Evolutionary conservation across 2,329 filamentous ascomycete genomes (phyloP), one percentile per base, ranked within the genome.

Genomic region (Sphaerulina musiva): DNA sequence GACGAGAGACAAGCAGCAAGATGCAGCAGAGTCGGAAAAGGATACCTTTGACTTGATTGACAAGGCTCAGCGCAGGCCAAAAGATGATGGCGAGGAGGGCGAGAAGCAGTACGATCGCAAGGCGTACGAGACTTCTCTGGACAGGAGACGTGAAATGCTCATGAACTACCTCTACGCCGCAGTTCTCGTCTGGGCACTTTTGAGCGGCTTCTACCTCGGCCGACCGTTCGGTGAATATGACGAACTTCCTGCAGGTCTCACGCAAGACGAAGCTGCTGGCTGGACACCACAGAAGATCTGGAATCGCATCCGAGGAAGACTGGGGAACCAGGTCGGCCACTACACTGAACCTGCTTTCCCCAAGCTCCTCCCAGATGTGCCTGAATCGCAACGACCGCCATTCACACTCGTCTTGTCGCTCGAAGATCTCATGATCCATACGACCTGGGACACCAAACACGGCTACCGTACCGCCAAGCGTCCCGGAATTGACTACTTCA

Each of bases 331-430:
- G 54, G 79, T 93, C 57, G 87, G 84, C 62, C 97, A 97, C 77
- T 98, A 97, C 76, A 92, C 92, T 62, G 92, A 97, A 66, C 93
- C 93, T 2, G 86, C 91, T 7, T 97, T 97, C 72, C 84, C 89
- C 54, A 96, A 96, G 77, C 80, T 98, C 55, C 79, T 98, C 17
- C 93, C 89, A 6, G 86, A 92, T 62, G 79, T 84, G 40, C 79
- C 95, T 60, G 87, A 89, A 14, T 81, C 82, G 52, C 85, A 90
- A 66, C 84, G 87, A 63, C 87, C 88, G 46, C 92, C 92, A 8
- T 95, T 95, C 72, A 97, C 93, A 0, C 79, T 98, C 31, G 92
- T 95, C 31, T 78, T 98, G 64, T 93, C 88, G 69, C 75, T 98
- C 66, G 93, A 98, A 70, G 92, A 98, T 70, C 80, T 98, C 65